phyloP scores from a whole-genome alignment of 257 asterid species.

The Gynochthodes officinalis region DNA sequence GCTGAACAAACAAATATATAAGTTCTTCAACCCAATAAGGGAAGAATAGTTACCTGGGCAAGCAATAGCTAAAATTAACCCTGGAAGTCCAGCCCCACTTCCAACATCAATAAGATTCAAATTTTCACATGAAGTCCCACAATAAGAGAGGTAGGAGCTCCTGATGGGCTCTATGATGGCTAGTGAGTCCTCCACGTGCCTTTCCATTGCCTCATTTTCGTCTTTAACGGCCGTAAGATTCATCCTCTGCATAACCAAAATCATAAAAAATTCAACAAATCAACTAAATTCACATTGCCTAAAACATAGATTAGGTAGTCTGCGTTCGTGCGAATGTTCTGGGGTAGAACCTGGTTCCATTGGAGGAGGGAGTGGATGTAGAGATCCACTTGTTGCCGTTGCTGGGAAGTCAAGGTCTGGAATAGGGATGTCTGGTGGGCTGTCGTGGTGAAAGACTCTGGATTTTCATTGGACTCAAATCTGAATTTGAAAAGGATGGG shows the following conservation, averaged over 20 bases:
- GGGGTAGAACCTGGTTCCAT: slow-evolving; percentile 79
- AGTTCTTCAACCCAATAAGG: neutral
- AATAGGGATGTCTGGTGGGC: slow-evolving; percentile 35
- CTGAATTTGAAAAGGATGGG: slow-evolving; percentile 19
- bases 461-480: slow-evolving; percentile 15
- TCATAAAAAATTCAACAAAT: neutral
- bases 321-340: neutral
- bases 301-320: neutral
- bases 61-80: slow-evolving; percentile 81
- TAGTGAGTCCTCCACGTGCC: slow-evolving; percentile 87
- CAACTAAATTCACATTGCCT: neutral
- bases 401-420: slow-evolving; percentile 43
- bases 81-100: slow-evolving; percentile 96
- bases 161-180: slow-evolving; percentile 67
- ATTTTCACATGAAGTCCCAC: slow-evolving; percentile 56
- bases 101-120: slow-evolving; percentile 85
- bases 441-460: slow-evolving; percentile 20
- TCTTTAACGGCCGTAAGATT: slow-evolving; percentile 83
- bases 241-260: slow-evolving; percentile 62
- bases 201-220: slow-evolving; percentile 77
- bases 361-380: slow-evolving; percentile 70
- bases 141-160: slow-evolving; percentile 41
- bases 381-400: slow-evolving; percentile 54
- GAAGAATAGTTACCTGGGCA: slow-evolving; percentile 52
- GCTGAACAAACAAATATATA: neutral